Evolutionary conservation across 441 rosid species (phyloP), one percentile per base, ranked within the genome.

Genomic region (Mallotus japonicus): DNA sequence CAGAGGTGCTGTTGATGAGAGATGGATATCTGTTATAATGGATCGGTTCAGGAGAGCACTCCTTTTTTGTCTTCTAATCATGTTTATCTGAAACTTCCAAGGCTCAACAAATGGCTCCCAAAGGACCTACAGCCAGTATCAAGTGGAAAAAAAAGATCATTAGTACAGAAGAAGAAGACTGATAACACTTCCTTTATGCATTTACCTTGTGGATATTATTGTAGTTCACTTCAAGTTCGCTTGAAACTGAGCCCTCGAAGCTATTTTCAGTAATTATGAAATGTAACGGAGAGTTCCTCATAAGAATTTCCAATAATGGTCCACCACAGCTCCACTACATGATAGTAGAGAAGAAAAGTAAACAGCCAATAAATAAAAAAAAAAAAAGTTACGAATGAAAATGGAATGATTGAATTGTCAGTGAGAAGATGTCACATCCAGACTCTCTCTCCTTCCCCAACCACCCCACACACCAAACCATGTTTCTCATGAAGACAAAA

Each of bases 71-170:
- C 83, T 89, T 79, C 86, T 79, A 53, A 77, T 80, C 73, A 91
- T 54, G 67, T 79, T 77, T 42, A 90, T 72, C 75, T 89, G 86
- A 84, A 95, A 89, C 66, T 80, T 87, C 97, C 98, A 95, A 47
- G 91, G 97, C 87, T 95, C 97, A 16, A 92, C 75, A 83, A 92
- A 91, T 75, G 98, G 96, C 86, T 95, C 97, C 98, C 96, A 91
- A 71, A 85, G 80, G 67, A 92, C 99, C 99, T 95, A 78, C 63
- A 77, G 71, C 60, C 62, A 70, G 50, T 46, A 78, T 50, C 6
- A 71, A 70, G 47, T 46, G 37, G 68, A 42, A 82, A 54, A 54
- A 12, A 55, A 69, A 63, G 70, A 77, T 79, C 57, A 74, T 76
- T 63, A 67, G 59, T 68, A 24, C 70, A 65, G 70, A 42, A 57